Conservation (phyloP, 192 early-diverging fungal species). For the Coemansia aciculifera region DNA sequence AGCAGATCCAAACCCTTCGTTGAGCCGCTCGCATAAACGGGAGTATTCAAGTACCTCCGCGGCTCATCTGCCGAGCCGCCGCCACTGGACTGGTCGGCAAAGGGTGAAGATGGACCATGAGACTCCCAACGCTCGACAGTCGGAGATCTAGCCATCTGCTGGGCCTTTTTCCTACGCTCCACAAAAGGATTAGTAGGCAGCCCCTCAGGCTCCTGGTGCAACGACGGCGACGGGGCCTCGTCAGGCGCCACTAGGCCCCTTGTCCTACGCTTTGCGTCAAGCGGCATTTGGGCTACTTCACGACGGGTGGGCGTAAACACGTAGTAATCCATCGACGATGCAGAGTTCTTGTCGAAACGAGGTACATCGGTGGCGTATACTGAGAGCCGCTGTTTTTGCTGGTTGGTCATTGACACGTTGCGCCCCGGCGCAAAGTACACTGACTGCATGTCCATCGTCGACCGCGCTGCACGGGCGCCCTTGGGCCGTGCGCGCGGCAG, state of each 20-base stretch:
- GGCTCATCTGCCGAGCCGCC: constrained; percentile 37
- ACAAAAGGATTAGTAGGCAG: constrained; percentile 46
- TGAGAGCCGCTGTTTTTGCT: constrained; percentile 34
- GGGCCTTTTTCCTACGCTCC: constrained; percentile 32
- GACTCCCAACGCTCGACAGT: constrained; percentile 24
- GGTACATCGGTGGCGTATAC: constrained; percentile 18
- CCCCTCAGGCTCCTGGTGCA: constrained; percentile 27
- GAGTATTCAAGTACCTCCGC: constrained; percentile 48
- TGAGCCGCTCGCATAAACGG: constrained; percentile 33
- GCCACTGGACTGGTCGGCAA: constrained; percentile 25
- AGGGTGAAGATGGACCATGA: constrained; percentile 14
- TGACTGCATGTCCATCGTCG: constrained; percentile 42
- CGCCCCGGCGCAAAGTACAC: constrained; percentile 55
- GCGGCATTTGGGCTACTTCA: constrained; percentile 21
- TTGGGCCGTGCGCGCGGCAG: constrained; percentile 26
- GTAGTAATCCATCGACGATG: constrained; percentile 52
- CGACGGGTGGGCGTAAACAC: constrained; percentile 39
- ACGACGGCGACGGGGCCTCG: not conserved
- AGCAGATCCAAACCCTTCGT: constrained; percentile 21
- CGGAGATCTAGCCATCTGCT: constrained; percentile 13
- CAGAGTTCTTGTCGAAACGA: constrained; percentile 40
- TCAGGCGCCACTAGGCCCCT: constrained; percentile 27
- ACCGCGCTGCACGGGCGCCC: constrained; percentile 26
- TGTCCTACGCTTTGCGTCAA: constrained; percentile 27
- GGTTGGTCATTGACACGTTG: constrained; percentile 47